Base-by-base conservation (phyloP, 2,329 filamentous ascomycete genomes). In the Colletotrichum camelliae region DNA sequence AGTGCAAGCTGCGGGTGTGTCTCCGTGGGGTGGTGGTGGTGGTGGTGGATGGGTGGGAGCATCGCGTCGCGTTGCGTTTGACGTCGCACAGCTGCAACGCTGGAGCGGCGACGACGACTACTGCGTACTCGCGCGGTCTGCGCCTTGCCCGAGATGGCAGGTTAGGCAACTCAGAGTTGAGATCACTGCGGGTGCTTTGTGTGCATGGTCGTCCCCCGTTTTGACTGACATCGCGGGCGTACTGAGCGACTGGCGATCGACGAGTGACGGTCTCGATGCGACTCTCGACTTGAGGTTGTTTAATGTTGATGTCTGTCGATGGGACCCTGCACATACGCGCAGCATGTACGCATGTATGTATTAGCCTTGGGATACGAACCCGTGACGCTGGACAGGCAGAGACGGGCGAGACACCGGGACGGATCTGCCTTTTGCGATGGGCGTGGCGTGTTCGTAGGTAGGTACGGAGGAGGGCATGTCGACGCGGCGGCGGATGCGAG, bases 21-120 rank as follows among this genome's bases (percentile, higher is more conserved):
- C 31, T 35, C n/a, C 60, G n/a, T 64, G 31, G 29, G 27, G 24
- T 24, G 24, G 24, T 24, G 24, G 24, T 24, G 24, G 43, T 43
- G 67, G 33, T 68, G 43, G 62, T 39, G 62, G 69, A 67, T 24
- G 73, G 73, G 62, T 72, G 43, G 55, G 52, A 62, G 62, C 69
- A 62, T 58, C 73, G 71, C 70, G 55, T 67, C 33, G 62, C 31
- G 69, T 58, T 67, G 62, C 73, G 62, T 72, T 67, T 64, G 39
- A 24, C 60, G 69, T 73, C 55, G 64, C 52, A 73, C 73, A 64
- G 57, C 57, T 75, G 64, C 64, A 64, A 72, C 73, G 39, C 57
- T 72, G 73, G 57, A 64, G 73, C 62, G 73, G 64, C 43, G 73
- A 67, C 55, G 55, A 67, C 67, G 39, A 43, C 39, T 43, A 16